Base-by-base conservation (phyloP, 148 eudicot genomes). In the Rhododendron simsii region DNA sequence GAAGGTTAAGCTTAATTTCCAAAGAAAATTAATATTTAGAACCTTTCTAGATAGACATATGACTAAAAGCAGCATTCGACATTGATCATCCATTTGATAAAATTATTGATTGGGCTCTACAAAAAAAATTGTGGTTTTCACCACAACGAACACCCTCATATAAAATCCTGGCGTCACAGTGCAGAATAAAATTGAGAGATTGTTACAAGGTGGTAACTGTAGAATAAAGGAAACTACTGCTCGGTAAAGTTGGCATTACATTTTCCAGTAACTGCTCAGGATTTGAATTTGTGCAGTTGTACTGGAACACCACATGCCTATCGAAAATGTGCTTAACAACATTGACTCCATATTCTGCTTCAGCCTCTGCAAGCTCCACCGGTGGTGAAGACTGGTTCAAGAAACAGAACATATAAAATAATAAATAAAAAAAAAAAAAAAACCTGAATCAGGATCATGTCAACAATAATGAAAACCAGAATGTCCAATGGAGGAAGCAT, bases 261-360 rank as follows among this genome's bases (percentile, higher is more conserved):
- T 97, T 91, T 91, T 97, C 98, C 74, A 94, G 84, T 55, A 95
- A 89, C 90, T 94, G 98, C 87, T 97, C 98, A 57, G 98, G 98
- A 35, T 95, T 95, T 45, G 99, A 95, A 87, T 97, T 97, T 57
- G 95, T 95, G 96, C 98, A 95, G 85, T 94, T 97, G 94, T 93
- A 95, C 90, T 97, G 99, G 89, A 97, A 92, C 81, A 95, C 98
- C 23, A 97, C 90, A 89, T 97, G 98, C 75, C 92, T 90, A 87
- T 92, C 93, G 87, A 92, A 97, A 84, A 97, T 90, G 89, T 97
- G 98, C 88, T 97, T 95, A 86, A 97, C 95, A 57, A 92, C 98
- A 89, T 95, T 97, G 41, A 97, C 99, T 73, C 98, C 91, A 88
- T 97, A 97, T 89, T 97, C 99, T 75, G 99, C 94, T 91, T 95